phyloP scores from a whole-genome alignment of 2,329 filamentous ascomycete species.

The Pestalotiopsis sp. region DNA sequence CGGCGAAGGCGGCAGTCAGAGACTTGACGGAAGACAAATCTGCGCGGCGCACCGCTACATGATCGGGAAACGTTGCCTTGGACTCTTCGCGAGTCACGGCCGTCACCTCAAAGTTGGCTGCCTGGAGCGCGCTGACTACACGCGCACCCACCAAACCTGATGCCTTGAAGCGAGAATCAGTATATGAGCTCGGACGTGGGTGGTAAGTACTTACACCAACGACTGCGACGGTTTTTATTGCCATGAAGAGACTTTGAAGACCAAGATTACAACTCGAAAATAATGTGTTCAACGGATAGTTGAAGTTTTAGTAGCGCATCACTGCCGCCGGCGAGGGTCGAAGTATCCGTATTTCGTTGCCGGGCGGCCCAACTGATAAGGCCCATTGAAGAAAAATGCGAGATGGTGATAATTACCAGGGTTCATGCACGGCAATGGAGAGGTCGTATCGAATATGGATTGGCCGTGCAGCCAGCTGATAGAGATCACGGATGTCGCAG shows the following conservation, averaged over 20 bases:
- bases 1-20: conserved; percentile 50
- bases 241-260: background rate
- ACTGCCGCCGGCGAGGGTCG: background rate
- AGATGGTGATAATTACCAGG: background rate
- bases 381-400: no score
- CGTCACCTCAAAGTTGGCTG: conserved; percentile 45
- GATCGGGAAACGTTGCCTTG: conserved; percentile 34
- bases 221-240: conserved; percentile 15
- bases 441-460: background rate
- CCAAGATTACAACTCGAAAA: background rate
- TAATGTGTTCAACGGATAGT: background rate
- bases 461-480: background rate
- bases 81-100: conserved; percentile 48
- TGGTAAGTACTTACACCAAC: conserved; percentile 6
- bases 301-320: background rate
- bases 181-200: background rate
- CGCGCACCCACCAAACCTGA: conserved; percentile 34
- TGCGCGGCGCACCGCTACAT: conserved; percentile 42
- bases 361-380: background rate
- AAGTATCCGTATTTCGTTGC: background rate
- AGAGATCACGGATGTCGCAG: background rate
- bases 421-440: background rate
- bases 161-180: background rate
- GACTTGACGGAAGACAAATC: conserved; percentile 46
- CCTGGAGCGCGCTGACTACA: conserved; percentile 34